Base-by-base conservation (phyloP, 208 protist genomes). In the Crithidia acanthocephali region DNA sequence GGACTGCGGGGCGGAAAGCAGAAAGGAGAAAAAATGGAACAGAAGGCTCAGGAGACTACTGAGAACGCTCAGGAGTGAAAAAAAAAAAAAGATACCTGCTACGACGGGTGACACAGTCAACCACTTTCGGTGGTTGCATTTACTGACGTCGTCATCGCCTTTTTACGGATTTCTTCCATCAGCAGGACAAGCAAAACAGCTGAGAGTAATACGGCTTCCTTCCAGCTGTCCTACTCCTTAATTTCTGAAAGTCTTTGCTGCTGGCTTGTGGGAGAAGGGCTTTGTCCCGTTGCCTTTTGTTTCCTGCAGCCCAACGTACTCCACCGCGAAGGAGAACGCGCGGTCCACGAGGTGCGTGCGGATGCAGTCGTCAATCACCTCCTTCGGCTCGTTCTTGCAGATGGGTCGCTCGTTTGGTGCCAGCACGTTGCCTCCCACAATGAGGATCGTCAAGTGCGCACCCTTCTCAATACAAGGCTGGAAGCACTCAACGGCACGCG, bases 381-480 rank as follows among this genome's bases (percentile, higher is more conserved):
- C 51, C 51, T 30, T 55, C 11, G 69, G 22, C 48, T 74, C 67
- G 33, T 64, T 72, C 16, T 57, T 16, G 42, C 30, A 68, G 37
- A 68, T 61, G 2, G 27, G 70, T 61, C 25, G 65, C 2, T 60
- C 44, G 32, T 63, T 75, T 25, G 23, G 42, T 1, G 37, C 44
- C 25, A 44, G 48, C 6, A 18, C 9, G 22, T 55, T 35, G 15
- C 53, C 60, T 27, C 61, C 53, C 8, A 69, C 44, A 16, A 68
- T 68, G 18, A 56, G 13, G 7, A 75, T 63, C 16, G 1, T 35
- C 11, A 68, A 30, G 33, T 75, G 70, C 16, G 53, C 40, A 15
- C 70, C 70, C 15, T 62, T 62, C 37, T 69, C 61, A 42, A 68
- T 69, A 25, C 70, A 68, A 2, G 53, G 60, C 55, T 58, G 30